A percentile compares a stretch with the other conserved stretches of the same genome.
Conservation (phyloP, 23 red algal genomes). For the Cyanidium caldarium region DNA sequence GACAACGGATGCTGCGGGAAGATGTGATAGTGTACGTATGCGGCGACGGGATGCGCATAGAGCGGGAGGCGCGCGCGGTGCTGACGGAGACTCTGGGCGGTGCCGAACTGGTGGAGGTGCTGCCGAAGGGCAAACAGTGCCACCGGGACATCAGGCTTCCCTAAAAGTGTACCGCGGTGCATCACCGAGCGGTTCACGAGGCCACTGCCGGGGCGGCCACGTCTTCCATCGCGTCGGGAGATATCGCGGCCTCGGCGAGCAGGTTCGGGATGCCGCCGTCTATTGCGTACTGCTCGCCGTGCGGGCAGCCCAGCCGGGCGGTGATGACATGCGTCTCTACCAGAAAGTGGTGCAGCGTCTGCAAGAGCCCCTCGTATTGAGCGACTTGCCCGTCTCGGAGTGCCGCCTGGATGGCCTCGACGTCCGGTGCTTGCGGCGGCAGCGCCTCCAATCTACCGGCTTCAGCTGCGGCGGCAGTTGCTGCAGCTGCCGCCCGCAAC, state of each 20-base stretch:
- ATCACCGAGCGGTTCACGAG: no score
- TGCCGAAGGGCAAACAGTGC: no score
- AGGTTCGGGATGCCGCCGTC: slow-evolving; percentile 1
- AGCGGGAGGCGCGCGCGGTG: no score
- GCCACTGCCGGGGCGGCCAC: no score
- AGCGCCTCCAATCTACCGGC: slow-evolving; percentile 3
- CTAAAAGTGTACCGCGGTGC: no score
- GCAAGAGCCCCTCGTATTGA: background rate
- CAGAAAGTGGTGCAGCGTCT: background rate
- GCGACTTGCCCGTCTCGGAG: background rate
- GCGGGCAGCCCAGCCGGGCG: background rate
- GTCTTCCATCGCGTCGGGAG: no score
- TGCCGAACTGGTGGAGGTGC: no score
- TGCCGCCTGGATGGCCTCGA: background rate
- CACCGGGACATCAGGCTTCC: no score
- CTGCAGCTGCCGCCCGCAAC: slow-evolving; percentile 24
- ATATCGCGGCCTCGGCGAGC: background rate
- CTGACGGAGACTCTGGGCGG: no score
- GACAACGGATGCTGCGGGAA: no score
- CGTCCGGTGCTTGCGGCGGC: background rate
- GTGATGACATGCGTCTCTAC: background rate
- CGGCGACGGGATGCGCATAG: no score
- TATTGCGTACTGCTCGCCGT: background rate
- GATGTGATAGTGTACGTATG: no score
- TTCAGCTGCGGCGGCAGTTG: slow-evolving; percentile 14